Conservation (phyloP, 2,329 filamentous ascomycete genomes). For the Lachnellula occidentalis region DNA sequence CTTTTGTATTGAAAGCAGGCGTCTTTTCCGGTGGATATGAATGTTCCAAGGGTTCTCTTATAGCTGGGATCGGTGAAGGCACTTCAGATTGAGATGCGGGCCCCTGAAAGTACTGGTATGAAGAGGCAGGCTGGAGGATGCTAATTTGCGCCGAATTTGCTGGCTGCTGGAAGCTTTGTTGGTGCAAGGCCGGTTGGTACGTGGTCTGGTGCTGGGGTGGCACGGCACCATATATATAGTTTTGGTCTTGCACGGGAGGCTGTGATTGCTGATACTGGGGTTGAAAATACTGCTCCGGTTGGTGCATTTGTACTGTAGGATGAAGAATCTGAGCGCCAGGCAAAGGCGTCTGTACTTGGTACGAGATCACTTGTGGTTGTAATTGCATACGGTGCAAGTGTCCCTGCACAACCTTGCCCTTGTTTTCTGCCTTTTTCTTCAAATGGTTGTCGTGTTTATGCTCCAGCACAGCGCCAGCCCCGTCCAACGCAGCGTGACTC, state of each 20-base stretch:
- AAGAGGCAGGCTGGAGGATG: neutral
- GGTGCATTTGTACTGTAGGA: neutral
- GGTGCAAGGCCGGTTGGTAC: neutral
- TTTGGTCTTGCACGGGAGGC: neutral
- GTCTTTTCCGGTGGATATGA: conserved; percentile 2
- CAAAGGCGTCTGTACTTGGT: conserved; percentile 1
- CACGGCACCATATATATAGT: neutral
- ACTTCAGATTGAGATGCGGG: neutral
- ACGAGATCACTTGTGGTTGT: neutral
- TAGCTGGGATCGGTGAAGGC: neutral
- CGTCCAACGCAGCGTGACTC: conserved; percentile 35
- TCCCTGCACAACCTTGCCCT: conserved; percentile 27
- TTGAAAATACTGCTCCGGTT: neutral
- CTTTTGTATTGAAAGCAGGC: neutral
- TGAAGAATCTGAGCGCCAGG: conserved; percentile 1
- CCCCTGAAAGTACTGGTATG: neutral
- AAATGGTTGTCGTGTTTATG: conserved; percentile 33
- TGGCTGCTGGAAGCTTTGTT: neutral
- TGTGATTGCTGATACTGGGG: conserved; percentile 7
- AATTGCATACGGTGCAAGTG: conserved; percentile 21
- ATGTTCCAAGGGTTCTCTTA: neutral
- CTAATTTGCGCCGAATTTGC: neutral
- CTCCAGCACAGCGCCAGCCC: conserved; percentile 30
- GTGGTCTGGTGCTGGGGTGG: neutral
- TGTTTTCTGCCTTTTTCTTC: conserved; percentile 32